These are phyloP conservation scores for Annulohypoxylon stygium DNA, from an alignment of 495 filamentous ascomycete genomes.

Conservation along the genomic window DNA sequence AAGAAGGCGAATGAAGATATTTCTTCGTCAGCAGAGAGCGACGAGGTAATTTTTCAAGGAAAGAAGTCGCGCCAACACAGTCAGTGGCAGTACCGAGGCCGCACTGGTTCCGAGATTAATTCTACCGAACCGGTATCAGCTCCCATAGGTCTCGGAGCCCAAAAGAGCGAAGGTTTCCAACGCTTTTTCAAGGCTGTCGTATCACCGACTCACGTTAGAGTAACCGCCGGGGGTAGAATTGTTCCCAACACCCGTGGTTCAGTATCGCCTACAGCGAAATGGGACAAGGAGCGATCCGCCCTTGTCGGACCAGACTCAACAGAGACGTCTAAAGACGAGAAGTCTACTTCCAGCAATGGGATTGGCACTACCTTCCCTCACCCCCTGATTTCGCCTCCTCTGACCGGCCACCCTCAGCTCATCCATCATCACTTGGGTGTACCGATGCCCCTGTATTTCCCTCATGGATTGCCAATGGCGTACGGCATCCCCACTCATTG, in stretches of 20 bases:
- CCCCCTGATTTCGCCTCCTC: conserved; percentile 31
- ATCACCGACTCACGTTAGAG: conserved; percentile 67
- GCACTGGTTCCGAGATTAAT: conserved; percentile 53
- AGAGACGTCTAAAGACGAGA: conserved; percentile 34
- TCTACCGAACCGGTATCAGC: conserved; percentile 59
- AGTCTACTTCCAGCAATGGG: conserved; percentile 7
- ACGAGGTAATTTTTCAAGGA: conserved; percentile 41
- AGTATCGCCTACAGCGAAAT: conserved; percentile 59
- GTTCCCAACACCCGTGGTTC: conserved; percentile 68
- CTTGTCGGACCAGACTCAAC: conserved; percentile 33
- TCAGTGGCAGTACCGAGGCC: conserved; percentile 60
- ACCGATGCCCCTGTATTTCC: conserved; percentile 46
- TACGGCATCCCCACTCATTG: conserved; percentile 44
- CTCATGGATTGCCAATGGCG: conserved; percentile 48
- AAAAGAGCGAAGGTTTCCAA: conserved; percentile 67
- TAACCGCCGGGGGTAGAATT: conserved; percentile 68
- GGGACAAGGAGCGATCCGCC: conserved; percentile 51
- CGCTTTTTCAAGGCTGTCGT: conserved; percentile 68
- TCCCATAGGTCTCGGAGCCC: conserved; percentile 59
- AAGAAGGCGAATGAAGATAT: conserved; percentile 41
- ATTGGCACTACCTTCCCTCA: conserved; percentile 43
- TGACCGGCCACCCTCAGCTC: conserved; percentile 14
- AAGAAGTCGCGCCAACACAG: conserved; percentile 38
- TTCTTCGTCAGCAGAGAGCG: conserved; percentile 45
- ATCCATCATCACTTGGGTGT: conserved; percentile 44